Conservation (phyloP, 371 early-diverging fungal species). For the Parasitella parasitica region DNA sequence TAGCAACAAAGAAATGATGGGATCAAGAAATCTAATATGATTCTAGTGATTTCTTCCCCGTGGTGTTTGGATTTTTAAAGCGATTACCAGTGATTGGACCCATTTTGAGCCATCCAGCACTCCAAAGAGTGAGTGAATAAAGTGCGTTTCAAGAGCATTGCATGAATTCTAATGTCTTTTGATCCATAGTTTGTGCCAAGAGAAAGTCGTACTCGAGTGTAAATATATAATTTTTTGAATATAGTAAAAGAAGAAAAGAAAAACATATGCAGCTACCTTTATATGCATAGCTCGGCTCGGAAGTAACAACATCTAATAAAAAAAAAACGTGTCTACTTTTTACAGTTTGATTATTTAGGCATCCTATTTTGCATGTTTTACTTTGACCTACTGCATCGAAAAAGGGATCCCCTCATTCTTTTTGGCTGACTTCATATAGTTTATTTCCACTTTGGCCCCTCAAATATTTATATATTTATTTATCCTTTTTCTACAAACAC, state of each 20-base stretch:
- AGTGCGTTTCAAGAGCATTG: background rate
- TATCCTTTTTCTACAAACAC: background rate
- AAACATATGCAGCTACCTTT: background rate
- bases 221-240: conserved; percentile 14
- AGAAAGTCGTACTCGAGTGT: conserved; percentile 31
- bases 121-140: conserved; percentile 62
- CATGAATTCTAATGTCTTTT: background rate
- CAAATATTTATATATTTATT: background rate
- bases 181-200: conserved; percentile 21
- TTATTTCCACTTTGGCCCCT: background rate
- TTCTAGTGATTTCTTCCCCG: conserved; percentile 93
- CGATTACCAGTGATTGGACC: conserved; percentile 89
- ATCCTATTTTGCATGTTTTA: conserved; percentile 1
- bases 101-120: conserved; percentile 77
- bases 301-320: background rate
- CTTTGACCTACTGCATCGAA: background rate
- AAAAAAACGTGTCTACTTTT: background rate
- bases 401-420: background rate
- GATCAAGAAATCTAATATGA: background rate
- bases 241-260: background rate
- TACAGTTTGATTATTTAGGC: background rate
- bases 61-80: conserved; percentile 84
- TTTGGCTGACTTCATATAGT: background rate
- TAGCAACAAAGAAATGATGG: background rate
- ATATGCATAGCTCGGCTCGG: background rate